Base-by-base conservation (phyloP, 2,329 filamentous ascomycete species). In the Cercospora berteroae region DNA sequence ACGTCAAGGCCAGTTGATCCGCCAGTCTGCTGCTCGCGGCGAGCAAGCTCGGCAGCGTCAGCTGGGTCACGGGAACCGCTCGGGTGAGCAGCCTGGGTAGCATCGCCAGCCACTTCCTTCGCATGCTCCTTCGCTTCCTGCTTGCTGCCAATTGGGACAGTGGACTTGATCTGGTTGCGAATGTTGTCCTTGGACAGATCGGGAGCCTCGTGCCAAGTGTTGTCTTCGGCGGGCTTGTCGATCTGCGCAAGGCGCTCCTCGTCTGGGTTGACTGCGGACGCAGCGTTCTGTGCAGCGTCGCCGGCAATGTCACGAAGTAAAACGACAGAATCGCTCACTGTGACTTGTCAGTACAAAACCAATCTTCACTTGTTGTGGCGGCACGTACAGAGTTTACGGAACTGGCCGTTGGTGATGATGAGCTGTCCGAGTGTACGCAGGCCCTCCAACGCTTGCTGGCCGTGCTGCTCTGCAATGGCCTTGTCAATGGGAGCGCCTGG, bases 391-490 rank as follows among this genome's bases (percentile, higher is more conserved):
- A 97, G 87, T 83, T 97, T 97, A 73, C 93, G 88, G 85, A 96
- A 97, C 79, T 98, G 94, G 72, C 95, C 95, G 75, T 99, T 99
- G 74, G 94, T 96, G 76, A 98, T 90, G 74, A 98, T 83, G 66
- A 99, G 84, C 18, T 90, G 94, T 61, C 94, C 95, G 0, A 99
- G 84, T 3, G 93, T 97, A 73, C 93, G 89, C 55, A 99, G 81
- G 27, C 94, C 95, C 71, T 97, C 88, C 8, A 96, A 83, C 1
- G 91, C 93, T 78, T 94, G 86, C 70, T 95, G 88, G 48, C 90
- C 92, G 78, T 99, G 92, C 77, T 94, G 89, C 81, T 90, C 88
- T 27, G 91, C 92, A 1, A 86, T 86, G 0, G 91, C 89, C 83
- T 93, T 96, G 77, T 88, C 86, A 58, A 96, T 74, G 0, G 93